Percentiles rank a stretch among this genome's conserved stretches.
Conservation (phyloP, 2,329 filamentous ascomycete species). For the Sarocladiaceae sp. region DNA sequence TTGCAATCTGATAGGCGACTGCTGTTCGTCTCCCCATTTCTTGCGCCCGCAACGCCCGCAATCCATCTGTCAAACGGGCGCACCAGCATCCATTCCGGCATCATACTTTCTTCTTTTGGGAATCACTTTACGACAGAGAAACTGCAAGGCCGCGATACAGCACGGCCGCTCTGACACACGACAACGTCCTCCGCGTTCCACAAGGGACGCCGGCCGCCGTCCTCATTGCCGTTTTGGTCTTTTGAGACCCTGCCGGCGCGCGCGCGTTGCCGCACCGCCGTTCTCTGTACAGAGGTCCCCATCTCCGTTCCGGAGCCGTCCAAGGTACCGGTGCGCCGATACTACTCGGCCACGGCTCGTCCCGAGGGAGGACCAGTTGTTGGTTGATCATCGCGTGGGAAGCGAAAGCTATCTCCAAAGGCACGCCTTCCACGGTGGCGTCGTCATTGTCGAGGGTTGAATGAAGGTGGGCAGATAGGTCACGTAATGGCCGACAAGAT, state of each 20-base stretch:
- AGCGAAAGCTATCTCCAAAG: not conserved
- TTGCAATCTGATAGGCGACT: slow-evolving; percentile 22
- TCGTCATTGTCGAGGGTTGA: slow-evolving; percentile 25
- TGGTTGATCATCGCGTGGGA: slow-evolving; percentile 13
- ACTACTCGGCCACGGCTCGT: not conserved
- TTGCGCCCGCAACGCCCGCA: slow-evolving; percentile 32
- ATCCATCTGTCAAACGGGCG: slow-evolving; percentile 29
- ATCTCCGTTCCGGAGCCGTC: slow-evolving; percentile 1
- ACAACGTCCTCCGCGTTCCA: slow-evolving; percentile 6
- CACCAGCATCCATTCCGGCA: slow-evolving; percentile 22
- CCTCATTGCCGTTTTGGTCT: slow-evolving; percentile 10
- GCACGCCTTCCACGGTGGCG: slow-evolving; percentile 15
- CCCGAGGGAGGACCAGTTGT: not conserved
- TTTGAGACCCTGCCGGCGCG: slow-evolving; percentile 9
- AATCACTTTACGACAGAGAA: slow-evolving; percentile 15
- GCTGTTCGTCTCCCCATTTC: slow-evolving; percentile 22
- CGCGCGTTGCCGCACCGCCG: slow-evolving; percentile 7
- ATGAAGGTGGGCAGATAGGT: slow-evolving; percentile 1
- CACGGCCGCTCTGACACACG: slow-evolving; percentile 7
- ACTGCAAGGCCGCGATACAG: slow-evolving; percentile 8
- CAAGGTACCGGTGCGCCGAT: not conserved
- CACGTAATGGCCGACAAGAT: slow-evolving; percentile 58
- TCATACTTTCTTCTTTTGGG: slow-evolving; percentile 12
- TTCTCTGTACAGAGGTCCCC: not conserved
- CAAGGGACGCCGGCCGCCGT: slow-evolving; percentile 6